A percentile compares a stretch with the other conserved stretches of the same genome.
These are phyloP conservation scores for Musa schizocarpa DNA, from an alignment of 176 grass and related monocot genomes.

Conservation along the genomic window DNA sequence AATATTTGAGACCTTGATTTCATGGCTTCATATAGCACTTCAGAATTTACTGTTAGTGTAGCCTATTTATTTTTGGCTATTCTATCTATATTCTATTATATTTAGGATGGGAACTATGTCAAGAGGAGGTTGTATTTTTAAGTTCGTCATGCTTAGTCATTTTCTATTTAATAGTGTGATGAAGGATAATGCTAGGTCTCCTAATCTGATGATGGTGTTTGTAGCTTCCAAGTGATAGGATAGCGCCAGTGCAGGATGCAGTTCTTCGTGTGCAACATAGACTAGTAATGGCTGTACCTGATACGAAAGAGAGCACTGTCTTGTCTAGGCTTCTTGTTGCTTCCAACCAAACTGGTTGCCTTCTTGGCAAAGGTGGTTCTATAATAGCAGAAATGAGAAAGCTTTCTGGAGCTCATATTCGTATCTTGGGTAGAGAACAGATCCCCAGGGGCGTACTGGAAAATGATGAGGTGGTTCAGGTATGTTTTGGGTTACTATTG, in stretches of 20 bases:
- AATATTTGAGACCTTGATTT: too few relatives aligned
- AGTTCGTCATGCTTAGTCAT: neutral
- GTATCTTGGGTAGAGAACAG: conserved; percentile 70
- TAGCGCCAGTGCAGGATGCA: conserved; percentile 82
- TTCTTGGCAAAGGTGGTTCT: conserved; percentile 84
- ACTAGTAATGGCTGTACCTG: conserved; percentile 36
- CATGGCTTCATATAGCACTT: too few relatives aligned
- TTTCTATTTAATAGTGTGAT: neutral
- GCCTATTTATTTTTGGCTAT: too few relatives aligned
- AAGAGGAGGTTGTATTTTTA: neutral
- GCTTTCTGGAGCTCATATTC: conserved; percentile 69
- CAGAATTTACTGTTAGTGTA: too few relatives aligned
- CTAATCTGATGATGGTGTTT: conserved; percentile 6
- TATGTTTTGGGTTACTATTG: conserved; percentile 20
- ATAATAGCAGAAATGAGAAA: conserved; percentile 97
- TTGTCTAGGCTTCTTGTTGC: conserved; percentile 53
- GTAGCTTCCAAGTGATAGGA: conserved; percentile 69
- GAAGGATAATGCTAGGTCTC: neutral
- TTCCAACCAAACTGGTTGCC: conserved; percentile 76
- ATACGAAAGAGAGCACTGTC: conserved; percentile 38
- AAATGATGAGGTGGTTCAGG: conserved; percentile 81
- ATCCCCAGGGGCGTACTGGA: conserved; percentile 52
- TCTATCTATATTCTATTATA: too few relatives aligned
- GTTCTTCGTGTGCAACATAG: conserved; percentile 73
- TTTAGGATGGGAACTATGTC: too few relatives aligned